Evolutionary conservation across 306 rosid genomes (phyloP).

Genomic region (Arachis hypogaea): DNA sequence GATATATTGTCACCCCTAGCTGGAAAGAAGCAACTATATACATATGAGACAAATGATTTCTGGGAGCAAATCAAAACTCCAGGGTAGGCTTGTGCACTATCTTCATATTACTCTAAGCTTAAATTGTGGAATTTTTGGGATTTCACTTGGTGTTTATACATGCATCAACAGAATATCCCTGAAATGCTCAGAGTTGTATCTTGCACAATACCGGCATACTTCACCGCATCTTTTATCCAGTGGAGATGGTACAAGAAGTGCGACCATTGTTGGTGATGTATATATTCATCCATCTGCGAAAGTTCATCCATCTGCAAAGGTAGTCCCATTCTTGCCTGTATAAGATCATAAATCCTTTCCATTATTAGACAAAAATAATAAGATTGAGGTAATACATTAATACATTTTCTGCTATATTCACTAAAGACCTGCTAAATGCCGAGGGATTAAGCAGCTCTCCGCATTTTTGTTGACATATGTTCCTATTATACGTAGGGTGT

Average conservation of each 20-base stretch:
- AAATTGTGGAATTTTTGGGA: slow-evolving; percentile 5
- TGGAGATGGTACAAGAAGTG: slow-evolving; percentile 71
- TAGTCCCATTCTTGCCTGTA: slow-evolving; percentile 35
- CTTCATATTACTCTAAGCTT: slow-evolving; percentile 26
- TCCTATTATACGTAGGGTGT: not conserved
- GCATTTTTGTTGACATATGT: not conserved
- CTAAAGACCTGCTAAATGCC: slow-evolving; percentile 13
- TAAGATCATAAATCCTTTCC: slow-evolving; percentile 30
- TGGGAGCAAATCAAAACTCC: slow-evolving; percentile 99
- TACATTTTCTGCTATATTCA: slow-evolving; percentile 26
- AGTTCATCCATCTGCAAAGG: slow-evolving; percentile 96
- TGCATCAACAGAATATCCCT: slow-evolving; percentile 75
- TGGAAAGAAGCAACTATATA: slow-evolving; percentile 87
- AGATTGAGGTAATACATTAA: not conserved
- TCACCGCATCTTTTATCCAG: slow-evolving; percentile 69
- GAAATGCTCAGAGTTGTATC: slow-evolving; percentile 91
- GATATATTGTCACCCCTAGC: slow-evolving; percentile 96
- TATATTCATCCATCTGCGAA: slow-evolving; percentile 94
- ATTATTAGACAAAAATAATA: not conserved
- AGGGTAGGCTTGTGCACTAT: slow-evolving; percentile 55
- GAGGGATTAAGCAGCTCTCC: not conserved
- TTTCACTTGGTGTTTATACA: slow-evolving; percentile 29
- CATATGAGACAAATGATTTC: slow-evolving; percentile 83
- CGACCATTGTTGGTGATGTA: slow-evolving; percentile 74
- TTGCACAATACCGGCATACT: slow-evolving; percentile 72